Evolutionary conservation across 176 grass and related monocot species (phyloP).

Genomic region (Eragrostis curvula): DNA sequence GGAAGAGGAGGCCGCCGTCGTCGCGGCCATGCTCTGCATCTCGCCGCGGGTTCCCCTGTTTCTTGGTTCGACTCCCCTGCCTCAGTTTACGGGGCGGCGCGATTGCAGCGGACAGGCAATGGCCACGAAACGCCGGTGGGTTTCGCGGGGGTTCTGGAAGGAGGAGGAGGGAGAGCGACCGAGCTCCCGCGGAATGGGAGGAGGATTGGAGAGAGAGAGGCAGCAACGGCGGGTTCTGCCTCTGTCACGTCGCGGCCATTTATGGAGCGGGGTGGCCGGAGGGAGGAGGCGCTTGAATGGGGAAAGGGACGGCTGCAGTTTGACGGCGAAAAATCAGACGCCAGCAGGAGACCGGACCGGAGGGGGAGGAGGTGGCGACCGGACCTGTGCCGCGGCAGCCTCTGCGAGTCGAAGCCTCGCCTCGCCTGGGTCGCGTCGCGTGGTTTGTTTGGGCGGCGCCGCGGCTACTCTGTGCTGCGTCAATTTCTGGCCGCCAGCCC

Average conservation of each 20-base stretch:
- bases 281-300: background rate
- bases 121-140: background rate
- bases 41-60: background rate
- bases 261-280: background rate
- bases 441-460: background rate
- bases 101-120: background rate
- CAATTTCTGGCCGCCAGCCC: background rate
- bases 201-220: background rate
- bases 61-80: background rate
- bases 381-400: background rate
- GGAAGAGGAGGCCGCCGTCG: background rate
- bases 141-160: background rate
- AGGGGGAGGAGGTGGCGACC: background rate
- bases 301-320: background rate
- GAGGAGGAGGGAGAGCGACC: background rate
- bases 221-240: background rate
- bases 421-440: background rate
- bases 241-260: constrained; percentile 23
- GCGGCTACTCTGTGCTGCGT: background rate
- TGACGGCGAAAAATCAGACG: background rate
- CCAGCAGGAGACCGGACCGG: constrained; percentile 7
- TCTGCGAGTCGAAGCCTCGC: too few relatives aligned
- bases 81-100: background rate
- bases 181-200: too few relatives aligned
- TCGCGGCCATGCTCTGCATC: constrained; percentile 51